Evolutionary conservation across 768 basidiomycete species (phyloP), one percentile per base, ranked within the genome.

Genomic region (Tricholoma flavovirens): DNA sequence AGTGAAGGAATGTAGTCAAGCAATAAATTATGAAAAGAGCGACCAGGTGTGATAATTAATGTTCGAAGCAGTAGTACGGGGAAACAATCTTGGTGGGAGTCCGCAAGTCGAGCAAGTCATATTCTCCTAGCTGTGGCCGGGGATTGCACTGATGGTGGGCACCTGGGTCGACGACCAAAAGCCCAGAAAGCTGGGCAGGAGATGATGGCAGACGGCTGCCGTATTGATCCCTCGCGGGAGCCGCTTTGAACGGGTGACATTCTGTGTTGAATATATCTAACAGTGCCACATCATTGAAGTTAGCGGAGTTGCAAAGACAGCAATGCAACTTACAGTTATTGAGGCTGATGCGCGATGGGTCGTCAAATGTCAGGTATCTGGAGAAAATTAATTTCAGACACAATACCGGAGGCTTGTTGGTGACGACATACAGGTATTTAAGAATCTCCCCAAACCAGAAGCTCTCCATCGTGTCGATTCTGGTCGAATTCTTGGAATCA

Each of bases 341-440:
- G 14, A 89, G 68, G 55, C 80, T 83, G 69, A 86, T 83, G 56
- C 78, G 75, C 49, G 71, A 66, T 0, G 87, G 87, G 66, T 88
- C 84, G 62, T 88, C 84, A 66, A 88, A 88, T 0, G 86, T 89
- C 54, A 90, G 75, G 69, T 83, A 88, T 52, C 84, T 87, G n/a
- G n/a, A 26, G 24, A 26, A 59, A 12, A 26, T 29, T 8, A 45
- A 40, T 22, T 26, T 36, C 29, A 54, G 50, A 45, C 15, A n/a
- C n/a, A n/a, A n/a, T n/a, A n/a, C n/a, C n/a, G n/a, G n/a, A n/a
- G n/a, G n/a, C n/a, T n/a, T n/a, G n/a, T n/a, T n/a, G n/a, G n/a
- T n/a, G n/a, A n/a, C n/a, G n/a, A 30, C 71, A 66, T 53, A 88
- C 83, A 90, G 60, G 64, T 90, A 89, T 67, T 90, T 89, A 64